A percentile compares a stretch with the other conserved stretches of the same genome.
phyloP scores from a whole-genome alignment of 73 alveolate species.

The Tetrahymena thermophila region DNA sequence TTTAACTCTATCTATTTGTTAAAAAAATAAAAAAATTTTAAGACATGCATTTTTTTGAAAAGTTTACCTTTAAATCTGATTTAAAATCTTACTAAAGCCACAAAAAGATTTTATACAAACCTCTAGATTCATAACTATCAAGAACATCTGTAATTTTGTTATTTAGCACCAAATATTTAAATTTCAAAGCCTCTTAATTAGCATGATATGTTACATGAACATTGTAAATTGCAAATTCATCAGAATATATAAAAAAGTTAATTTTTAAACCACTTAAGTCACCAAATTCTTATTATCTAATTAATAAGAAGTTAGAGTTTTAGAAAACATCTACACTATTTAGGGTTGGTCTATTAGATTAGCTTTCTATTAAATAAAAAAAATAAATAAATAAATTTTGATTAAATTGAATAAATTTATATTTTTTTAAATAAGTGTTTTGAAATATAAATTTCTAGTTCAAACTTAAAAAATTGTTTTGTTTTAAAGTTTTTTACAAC shows the following conservation, averaged over 20 bases:
- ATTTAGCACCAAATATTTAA: not conserved
- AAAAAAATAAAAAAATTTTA: not conserved
- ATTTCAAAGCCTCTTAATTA: not conserved
- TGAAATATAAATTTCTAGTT: too few relatives aligned
- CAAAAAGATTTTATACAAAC: not conserved
- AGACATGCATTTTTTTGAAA: not conserved
- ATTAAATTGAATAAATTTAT: too few relatives aligned
- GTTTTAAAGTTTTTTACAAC: too few relatives aligned
- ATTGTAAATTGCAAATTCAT: not conserved
- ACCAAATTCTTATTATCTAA: not conserved
- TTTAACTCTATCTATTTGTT: not conserved
- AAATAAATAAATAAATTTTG: not conserved
- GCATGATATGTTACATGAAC: not conserved
- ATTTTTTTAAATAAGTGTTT: too few relatives aligned
- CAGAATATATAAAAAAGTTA: not conserved
- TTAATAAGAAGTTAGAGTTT: not conserved
- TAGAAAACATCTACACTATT: not conserved
- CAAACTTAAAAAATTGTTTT: too few relatives aligned
- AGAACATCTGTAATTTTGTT: not conserved
- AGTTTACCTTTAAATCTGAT: not conserved
- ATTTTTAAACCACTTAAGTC: not conserved
- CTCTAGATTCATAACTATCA: not conserved
- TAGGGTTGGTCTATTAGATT: not conserved
- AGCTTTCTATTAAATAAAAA: not conserved
- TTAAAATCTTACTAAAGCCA: not conserved